These are phyloP conservation scores for Tremella fuciformis DNA, from an alignment of 768 basidiomycete genomes.

Conservation along the genomic window DNA sequence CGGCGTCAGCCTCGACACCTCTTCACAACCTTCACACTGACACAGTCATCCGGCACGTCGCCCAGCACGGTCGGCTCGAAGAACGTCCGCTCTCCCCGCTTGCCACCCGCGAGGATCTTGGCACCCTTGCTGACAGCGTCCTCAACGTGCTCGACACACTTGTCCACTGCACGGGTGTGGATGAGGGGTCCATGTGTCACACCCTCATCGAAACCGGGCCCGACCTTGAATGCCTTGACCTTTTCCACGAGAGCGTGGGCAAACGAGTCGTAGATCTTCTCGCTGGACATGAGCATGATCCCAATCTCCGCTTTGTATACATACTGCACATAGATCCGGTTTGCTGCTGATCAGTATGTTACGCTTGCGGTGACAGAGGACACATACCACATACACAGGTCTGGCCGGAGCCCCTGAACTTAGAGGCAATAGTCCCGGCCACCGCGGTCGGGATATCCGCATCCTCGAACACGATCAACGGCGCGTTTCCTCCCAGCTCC, in stretches of 20 bases:
- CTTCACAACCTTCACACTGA: constrained; percentile 11
- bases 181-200: constrained; percentile 96
- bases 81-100: constrained; percentile 57
- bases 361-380: neutral
- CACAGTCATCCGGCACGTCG: constrained; percentile 70
- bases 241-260: constrained; percentile 75
- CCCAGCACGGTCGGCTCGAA: constrained; percentile 74
- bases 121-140: constrained; percentile 85
- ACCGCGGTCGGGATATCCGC: constrained; percentile 91
- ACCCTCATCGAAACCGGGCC: constrained; percentile 75
- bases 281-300: constrained; percentile 33
- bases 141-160: constrained; percentile 77
- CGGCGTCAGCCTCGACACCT: constrained; percentile 13
- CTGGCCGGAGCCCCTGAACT: constrained; percentile 51
- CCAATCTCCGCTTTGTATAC: neutral
- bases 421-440: constrained; percentile 59
- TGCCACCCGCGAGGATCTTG: constrained; percentile 84
- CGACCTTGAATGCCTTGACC: constrained; percentile 63
- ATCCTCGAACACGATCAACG: constrained; percentile 94
- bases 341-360: constrained; percentile 9
- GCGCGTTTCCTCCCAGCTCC: constrained; percentile 62
- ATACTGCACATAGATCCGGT: constrained; percentile 4
- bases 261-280: constrained; percentile 86
- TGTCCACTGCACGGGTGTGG: constrained; percentile 76
- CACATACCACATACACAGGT: constrained; percentile 50